Percentiles rank a stretch among this genome's conserved stretches.
Conservation (phyloP, 148 eudicot species). For the Vaccinium myrtillus region DNA sequence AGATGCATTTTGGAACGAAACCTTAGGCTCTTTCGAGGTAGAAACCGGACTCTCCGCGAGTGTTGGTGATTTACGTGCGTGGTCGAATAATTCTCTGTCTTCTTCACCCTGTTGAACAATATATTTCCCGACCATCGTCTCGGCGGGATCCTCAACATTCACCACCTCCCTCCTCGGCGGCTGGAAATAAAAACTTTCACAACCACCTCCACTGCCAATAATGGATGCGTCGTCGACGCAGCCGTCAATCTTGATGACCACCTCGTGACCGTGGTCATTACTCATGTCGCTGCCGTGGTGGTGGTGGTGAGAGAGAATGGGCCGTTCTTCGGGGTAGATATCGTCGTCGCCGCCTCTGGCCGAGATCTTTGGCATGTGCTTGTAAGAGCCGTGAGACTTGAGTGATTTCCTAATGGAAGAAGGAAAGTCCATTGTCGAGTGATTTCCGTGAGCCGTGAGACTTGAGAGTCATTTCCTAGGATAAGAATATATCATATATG, state of each 20-base stretch:
- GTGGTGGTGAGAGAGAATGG: constrained; percentile 16
- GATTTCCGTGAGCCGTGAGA: background rate
- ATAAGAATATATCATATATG: background rate
- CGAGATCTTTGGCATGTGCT: constrained; percentile 10
- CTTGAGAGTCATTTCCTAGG: background rate
- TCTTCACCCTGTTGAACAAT: constrained; percentile 4
- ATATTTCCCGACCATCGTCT: constrained; percentile 13
- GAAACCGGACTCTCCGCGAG: background rate
- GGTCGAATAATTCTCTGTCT: background rate
- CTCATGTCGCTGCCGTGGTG: background rate
- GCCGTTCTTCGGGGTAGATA: constrained; percentile 13
- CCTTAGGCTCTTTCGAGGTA: constrained; percentile 23
- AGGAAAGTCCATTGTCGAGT: constrained; percentile 21
- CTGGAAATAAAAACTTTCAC: background rate
- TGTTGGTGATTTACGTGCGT: constrained; percentile 1
- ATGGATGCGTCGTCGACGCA: background rate
- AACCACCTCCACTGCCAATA: background rate
- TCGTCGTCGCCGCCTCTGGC: background rate
- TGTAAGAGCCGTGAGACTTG: constrained; percentile 1
- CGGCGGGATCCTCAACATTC: background rate
- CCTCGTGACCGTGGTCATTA: constrained; percentile 8
- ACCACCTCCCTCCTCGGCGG: constrained; percentile 17
- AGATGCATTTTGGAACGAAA: constrained; percentile 29
- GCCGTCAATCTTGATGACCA: constrained; percentile 25
- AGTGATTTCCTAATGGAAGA: constrained; percentile 14